Percentiles rank a stretch among this genome's conserved stretches.
These are phyloP conservation scores for Amphichorda felina DNA, from an alignment of 2,329 filamentous ascomycete species.

Conservation along the genomic window DNA sequence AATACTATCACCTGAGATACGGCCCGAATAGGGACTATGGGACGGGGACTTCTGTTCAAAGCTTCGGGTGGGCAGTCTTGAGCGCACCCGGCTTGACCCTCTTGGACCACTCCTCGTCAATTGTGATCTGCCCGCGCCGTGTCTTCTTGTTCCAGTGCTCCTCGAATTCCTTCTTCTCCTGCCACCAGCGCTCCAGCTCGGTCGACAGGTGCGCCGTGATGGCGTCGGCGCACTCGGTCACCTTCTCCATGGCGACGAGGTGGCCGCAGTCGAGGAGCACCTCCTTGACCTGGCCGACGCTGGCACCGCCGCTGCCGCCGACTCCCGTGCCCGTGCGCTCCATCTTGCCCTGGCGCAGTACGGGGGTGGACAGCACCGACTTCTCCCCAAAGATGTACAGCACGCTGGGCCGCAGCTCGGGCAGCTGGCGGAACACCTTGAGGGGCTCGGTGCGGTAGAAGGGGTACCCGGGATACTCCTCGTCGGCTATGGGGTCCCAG, in stretches of 20 bases:
- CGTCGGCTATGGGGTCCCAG: constrained; percentile 21
- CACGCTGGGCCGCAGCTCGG: constrained; percentile 48
- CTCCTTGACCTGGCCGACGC: constrained; percentile 54
- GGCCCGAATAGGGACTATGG: no score
- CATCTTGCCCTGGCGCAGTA: constrained; percentile 45
- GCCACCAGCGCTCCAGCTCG: constrained; percentile 46
- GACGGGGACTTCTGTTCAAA: no score
- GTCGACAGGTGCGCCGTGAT: constrained; percentile 42
- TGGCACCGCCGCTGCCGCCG: constrained; percentile 54
- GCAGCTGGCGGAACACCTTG: constrained; percentile 42
- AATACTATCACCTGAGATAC: no score
- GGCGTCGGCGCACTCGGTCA: constrained; percentile 51
- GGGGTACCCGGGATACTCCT: constrained; percentile 27
- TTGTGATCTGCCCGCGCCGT: no score
- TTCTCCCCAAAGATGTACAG: constrained; percentile 57
- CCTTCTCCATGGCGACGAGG: constrained; percentile 73
- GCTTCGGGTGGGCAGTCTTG: no score
- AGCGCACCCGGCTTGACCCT: no score
- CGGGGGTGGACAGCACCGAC: constrained; percentile 42
- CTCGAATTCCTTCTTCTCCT: constrained; percentile 42
- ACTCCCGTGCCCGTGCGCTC: constrained; percentile 49
- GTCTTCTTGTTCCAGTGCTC: no score
- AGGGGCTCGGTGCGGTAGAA: constrained; percentile 59
- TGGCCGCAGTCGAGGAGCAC: constrained; percentile 59
- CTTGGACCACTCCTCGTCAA: no score